Evolutionary conservation across 169 alveolate species (phyloP), one percentile per base, ranked within the genome.

Genomic region (Amoebophrya sp.): DNA sequence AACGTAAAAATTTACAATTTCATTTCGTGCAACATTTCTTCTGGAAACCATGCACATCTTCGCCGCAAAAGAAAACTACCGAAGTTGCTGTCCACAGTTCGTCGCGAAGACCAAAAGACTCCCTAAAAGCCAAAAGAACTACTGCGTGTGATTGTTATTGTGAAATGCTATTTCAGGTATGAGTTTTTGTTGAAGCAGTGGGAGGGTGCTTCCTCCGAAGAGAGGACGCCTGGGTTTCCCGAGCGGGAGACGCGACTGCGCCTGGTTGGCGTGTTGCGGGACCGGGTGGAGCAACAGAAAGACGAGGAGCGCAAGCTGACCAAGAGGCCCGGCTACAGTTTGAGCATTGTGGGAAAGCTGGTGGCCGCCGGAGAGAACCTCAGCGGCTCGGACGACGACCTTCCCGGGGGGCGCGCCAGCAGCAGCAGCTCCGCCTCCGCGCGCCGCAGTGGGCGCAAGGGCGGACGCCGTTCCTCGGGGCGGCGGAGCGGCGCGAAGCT

Each of bases 201-300:
- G 35, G 83, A 66, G 83, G 18, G 35, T 2, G 12, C 83, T n/a
- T 0, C 29, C 12, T 3, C 83, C 29, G 35, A 2, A 0, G 83
- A 12, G 35, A 2, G 83, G 23, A 12, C 54, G 54, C 23, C 54
- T 2, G 83, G 29, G 32, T 2, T 0, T 25, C 18, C 18, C 35
- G 83, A 66, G 35, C 83, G 83, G 10, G 83, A 66, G 83, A 66
- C 35, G 83, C 83, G 83, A 25, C 83, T 66, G 83, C 83, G 83
- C 10, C 32, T 66, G 12, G 83, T 66, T 25, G 29, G 32, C 29
- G 39, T 66, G 35, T 66, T 66, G 83, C 83, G 83, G 29, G 39
- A 66, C 18, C 83, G 0, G 83, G 83, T n/a, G 35, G 83, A 66
- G 35, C 83, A 66, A 3, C 38, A 66, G 83, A 2, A 25, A 25